These are phyloP conservation scores for Globisporangium nodosum DNA, from an alignment of 352 stramenopile species.

Conservation along the genomic window DNA sequence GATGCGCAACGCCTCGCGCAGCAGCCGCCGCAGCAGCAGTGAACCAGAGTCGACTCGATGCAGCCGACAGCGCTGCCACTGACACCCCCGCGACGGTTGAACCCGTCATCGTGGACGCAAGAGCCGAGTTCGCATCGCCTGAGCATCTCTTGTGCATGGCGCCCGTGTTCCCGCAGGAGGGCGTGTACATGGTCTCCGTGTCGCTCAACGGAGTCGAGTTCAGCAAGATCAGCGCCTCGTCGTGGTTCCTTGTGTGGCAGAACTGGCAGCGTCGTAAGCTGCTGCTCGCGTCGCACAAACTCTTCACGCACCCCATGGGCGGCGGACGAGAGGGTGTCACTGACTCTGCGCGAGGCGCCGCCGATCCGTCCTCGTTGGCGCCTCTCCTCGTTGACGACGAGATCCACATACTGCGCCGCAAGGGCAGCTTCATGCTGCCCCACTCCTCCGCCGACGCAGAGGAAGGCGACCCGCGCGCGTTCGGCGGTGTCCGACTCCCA, in stretches of 20 bases:
- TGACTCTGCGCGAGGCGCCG: not conserved
- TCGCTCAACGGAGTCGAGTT: constrained; percentile 69
- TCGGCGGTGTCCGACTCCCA: constrained; percentile 7
- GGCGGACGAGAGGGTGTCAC: not conserved
- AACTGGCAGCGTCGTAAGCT: constrained; percentile 79
- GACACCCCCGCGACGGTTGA: constrained; percentile 1
- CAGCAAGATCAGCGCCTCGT: constrained; percentile 35
- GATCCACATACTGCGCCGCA: constrained; percentile 16
- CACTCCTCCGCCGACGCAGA: constrained; percentile 1
- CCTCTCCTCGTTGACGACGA: constrained; percentile 8
- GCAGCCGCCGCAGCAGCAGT: not conserved
- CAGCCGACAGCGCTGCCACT: not conserved
- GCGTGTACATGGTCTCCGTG: constrained; percentile 59
- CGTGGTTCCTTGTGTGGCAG: constrained; percentile 78
- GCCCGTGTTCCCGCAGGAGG: constrained; percentile 53
- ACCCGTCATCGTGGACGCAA: constrained; percentile 4
- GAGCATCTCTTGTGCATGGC: constrained; percentile 37
- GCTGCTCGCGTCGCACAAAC: constrained; percentile 23
- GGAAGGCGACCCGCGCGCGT: not conserved
- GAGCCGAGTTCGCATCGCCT: constrained; percentile 40
- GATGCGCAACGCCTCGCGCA: not conserved
- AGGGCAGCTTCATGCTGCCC: constrained; percentile 42
- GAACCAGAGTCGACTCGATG: not conserved
- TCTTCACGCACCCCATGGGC: constrained; percentile 22
- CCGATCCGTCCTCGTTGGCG: not conserved